Conservation (phyloP, 345 rosid genomes). For the Psidium friedrichsthalianum region DNA sequence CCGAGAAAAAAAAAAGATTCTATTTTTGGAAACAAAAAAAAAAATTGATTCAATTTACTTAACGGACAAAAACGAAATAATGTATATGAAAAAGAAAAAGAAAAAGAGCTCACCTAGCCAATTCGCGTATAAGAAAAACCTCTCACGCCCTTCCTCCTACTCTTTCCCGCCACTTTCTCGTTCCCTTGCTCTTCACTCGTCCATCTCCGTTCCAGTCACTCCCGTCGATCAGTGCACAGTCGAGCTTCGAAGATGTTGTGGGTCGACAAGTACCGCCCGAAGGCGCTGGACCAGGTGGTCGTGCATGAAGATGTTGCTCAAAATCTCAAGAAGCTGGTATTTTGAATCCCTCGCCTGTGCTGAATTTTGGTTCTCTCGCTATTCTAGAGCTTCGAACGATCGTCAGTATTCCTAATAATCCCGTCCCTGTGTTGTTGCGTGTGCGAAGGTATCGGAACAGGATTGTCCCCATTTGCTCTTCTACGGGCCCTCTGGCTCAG, state of each 20-base stretch:
- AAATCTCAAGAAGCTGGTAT: constrained; percentile 85
- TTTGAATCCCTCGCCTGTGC: neutral
- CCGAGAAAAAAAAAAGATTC: too few relatives aligned
- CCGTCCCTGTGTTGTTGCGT: neutral
- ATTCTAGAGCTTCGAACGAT: neutral
- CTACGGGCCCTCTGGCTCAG: constrained; percentile 94
- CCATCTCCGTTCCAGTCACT: neutral
- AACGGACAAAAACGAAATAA: neutral
- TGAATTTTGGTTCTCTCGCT: neutral
- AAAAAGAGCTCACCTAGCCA: neutral
- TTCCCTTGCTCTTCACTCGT: constrained; percentile 1
- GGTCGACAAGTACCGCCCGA: constrained; percentile 98
- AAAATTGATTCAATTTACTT: too few relatives aligned
- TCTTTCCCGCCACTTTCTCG: neutral
- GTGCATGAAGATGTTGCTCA: constrained; percentile 79
- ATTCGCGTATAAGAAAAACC: neutral
- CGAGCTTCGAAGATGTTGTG: constrained; percentile 57
- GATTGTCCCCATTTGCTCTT: constrained; percentile 96
- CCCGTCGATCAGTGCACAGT: neutral
- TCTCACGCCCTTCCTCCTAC: neutral
- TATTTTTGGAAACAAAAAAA: too few relatives aligned
- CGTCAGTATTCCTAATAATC: neutral
- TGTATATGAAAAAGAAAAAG: neutral
- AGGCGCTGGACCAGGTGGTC: constrained; percentile 65
- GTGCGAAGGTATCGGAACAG: constrained; percentile 65